These are phyloP conservation scores for Paraconiothyrium brasiliense DNA, from an alignment of 2,329 filamentous ascomycete species.

Conservation along the genomic window DNA sequence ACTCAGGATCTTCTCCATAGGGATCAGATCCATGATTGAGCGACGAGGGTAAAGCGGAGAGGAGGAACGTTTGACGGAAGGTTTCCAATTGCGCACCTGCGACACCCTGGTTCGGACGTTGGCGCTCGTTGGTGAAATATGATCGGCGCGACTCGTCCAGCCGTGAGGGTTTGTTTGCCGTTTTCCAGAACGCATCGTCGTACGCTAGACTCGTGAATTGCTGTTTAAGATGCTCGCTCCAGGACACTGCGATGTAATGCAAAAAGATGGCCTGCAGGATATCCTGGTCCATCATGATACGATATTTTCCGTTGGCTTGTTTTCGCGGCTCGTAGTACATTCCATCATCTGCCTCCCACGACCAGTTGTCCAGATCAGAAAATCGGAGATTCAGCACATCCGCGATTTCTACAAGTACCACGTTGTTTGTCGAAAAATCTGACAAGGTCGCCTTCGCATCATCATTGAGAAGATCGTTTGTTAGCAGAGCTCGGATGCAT, in stretches of 20 bases:
- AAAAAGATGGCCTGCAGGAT: constrained; percentile 58
- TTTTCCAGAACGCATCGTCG: constrained; percentile 20
- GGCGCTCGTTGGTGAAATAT: constrained; percentile 15
- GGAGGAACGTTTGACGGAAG: constrained; percentile 16
- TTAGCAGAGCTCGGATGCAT: constrained; percentile 26
- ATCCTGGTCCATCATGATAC: constrained; percentile 59
- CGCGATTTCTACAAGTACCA: constrained; percentile 53
- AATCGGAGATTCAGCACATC: constrained; percentile 58
- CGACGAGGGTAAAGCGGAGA: constrained; percentile 28
- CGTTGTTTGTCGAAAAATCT: constrained; percentile 22
- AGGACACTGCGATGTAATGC: constrained; percentile 53
- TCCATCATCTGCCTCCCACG: constrained; percentile 54
- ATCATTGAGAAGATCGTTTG: constrained; percentile 26
- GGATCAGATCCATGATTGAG: constrained; percentile 31
- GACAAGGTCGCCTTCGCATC: constrained; percentile 26
- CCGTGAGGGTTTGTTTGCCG: background rate
- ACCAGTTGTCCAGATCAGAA: constrained; percentile 53
- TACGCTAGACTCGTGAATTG: constrained; percentile 24
- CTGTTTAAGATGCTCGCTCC: constrained; percentile 45
- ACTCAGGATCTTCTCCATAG: constrained; percentile 19
- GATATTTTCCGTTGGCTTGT: constrained; percentile 57
- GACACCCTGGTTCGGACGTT: background rate
- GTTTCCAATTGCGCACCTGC: constrained; percentile 29
- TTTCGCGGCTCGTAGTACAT: constrained; percentile 56
- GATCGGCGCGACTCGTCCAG: constrained; percentile 12